A percentile compares a stretch with the other conserved stretches of the same genome.
Conservation (phyloP, 2,329 filamentous ascomycete genomes). For the Cercospora zeina region DNA sequence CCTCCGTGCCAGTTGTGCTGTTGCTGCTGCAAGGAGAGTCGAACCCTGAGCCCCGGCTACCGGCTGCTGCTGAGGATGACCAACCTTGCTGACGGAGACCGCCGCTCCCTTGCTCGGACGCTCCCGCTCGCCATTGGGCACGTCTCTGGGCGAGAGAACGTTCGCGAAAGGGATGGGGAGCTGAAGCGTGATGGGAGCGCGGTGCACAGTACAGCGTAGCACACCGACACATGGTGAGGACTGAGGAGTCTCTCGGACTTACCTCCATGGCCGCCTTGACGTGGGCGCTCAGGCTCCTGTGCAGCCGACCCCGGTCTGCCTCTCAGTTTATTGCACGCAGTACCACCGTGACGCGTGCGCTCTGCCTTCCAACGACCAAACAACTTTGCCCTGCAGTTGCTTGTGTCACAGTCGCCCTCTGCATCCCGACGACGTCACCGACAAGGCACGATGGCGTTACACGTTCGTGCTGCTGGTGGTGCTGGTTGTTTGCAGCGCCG, state of each 20-base stretch:
- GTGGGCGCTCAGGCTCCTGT: neutral
- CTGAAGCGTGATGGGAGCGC: too few species aligned
- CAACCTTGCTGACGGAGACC: neutral
- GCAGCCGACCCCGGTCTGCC: too few species aligned
- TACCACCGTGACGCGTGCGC: slow-evolving; percentile 6
- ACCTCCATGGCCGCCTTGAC: neutral
- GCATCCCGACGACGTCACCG: slow-evolving; percentile 1
- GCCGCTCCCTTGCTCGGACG: neutral
- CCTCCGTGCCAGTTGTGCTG: neutral
- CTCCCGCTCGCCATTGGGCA: neutral
- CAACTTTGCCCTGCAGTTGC: neutral
- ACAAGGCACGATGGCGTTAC: neutral
- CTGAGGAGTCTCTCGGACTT: slow-evolving; percentile 4
- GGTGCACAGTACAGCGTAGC: too few species aligned
- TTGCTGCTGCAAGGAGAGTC: neutral
- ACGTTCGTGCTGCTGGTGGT: neutral
- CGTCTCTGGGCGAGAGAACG: too few species aligned
- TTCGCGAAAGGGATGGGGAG: too few species aligned
- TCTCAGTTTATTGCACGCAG: neutral
- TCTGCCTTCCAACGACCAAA: neutral
- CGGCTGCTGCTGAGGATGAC: neutral
- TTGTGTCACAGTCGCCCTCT: slow-evolving; percentile 1
- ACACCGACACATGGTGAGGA: slow-evolving; percentile 1
- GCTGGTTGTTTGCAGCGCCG: slow-evolving; percentile 7
- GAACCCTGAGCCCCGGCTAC: too few species aligned